A percentile compares a stretch with the other conserved stretches of the same genome.
Evolutionary conservation across 768 basidiomycete species (phyloP).

Genomic region (Amanita exitialis): DNA sequence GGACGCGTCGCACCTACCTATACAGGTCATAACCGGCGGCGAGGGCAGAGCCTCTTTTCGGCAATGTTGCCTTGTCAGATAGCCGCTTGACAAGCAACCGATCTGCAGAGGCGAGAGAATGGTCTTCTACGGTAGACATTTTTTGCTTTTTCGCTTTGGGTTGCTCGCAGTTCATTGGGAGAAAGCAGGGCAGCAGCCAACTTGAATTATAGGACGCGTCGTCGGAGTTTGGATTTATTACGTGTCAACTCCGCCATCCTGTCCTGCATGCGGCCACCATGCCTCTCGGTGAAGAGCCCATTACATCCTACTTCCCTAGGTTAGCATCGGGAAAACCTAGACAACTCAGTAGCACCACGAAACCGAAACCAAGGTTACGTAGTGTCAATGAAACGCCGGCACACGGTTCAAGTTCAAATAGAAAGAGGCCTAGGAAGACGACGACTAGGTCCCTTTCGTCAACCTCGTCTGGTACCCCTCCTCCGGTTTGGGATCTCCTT

Average conservation of each 20-base stretch:
- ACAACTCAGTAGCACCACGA: background rate
- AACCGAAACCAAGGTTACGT: background rate
- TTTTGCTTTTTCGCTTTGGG: slow-evolving; percentile 50
- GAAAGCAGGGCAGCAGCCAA: slow-evolving; percentile 10
- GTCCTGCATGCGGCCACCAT: background rate
- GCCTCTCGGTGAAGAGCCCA: slow-evolving; percentile 7
- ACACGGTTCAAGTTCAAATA: background rate
- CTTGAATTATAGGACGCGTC: slow-evolving; percentile 18
- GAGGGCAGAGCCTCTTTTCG: slow-evolving; percentile 77
- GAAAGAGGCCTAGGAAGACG: background rate
- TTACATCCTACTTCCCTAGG: slow-evolving; percentile 8
- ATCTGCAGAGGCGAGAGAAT: slow-evolving; percentile 26
- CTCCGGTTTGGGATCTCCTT: slow-evolving; percentile 3
- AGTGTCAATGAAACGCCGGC: background rate
- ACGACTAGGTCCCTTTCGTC: too few relatives aligned
- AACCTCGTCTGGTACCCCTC: slow-evolving; percentile 1
- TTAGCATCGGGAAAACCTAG: background rate
- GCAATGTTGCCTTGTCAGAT: slow-evolving; percentile 72
- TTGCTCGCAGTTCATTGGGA: slow-evolving; percentile 11
- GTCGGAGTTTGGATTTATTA: slow-evolving; percentile 20
- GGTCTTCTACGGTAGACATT: slow-evolving; percentile 30
- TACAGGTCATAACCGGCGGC: slow-evolving; percentile 96
- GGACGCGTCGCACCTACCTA: slow-evolving; percentile 41
- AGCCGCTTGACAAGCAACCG: slow-evolving; percentile 78
- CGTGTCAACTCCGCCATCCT: slow-evolving; percentile 23